Base-by-base conservation (phyloP, 148 eudicot genomes). In the Diospyros lotus region DNA sequence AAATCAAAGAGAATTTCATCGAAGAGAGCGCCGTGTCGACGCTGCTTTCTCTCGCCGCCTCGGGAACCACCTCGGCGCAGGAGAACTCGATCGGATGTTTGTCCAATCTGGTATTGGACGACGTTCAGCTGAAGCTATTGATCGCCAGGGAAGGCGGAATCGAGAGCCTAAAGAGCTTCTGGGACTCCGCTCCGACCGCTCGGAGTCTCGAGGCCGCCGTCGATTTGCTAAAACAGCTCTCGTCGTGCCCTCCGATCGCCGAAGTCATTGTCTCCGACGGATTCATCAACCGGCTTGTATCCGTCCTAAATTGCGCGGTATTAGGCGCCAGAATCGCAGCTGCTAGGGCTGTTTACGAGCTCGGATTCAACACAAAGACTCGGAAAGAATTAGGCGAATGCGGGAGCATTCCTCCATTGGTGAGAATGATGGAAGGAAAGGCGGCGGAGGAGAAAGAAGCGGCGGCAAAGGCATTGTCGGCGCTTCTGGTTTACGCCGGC, bases 21-120 rank as follows among this genome's bases (percentile, higher is more conserved):
- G 98, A 94, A 64, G 98, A 94, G 73, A 83, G 86, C 62, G 93
- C 93, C 3, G 72, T 94, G 8, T 75, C 71, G 18, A 86, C 86
- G 0, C 79, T 94, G 12, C 72, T 94, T 10, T 73, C 82, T 5
- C 61, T 94, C 2, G 76, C 86, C 0, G 76, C 80, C 9, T 87
- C 96, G 0, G 98, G 98, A 38, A 94, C 98, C 2, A 67, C 74
- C 0, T 50, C 79, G 6, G 98, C 97, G 0, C 80, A 88, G 74
- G 98, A 94, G 62, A 89, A 94, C 80, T 74, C 97, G 6, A 79
- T 90, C 46, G 93, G 91, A 14, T 94, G 97, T 77, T 80, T 94
- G 84, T 82, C 87, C 52, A 86, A 86, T 79, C 82, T 94, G 76
- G 82, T 84, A 3, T 44, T 51, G 1, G 84, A 80, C 6, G 93